A percentile compares a stretch with the other conserved stretches of the same genome.
Evolutionary conservation across 2,329 filamentous ascomycete species (phyloP).

Genomic region (Neurospora crassa): DNA sequence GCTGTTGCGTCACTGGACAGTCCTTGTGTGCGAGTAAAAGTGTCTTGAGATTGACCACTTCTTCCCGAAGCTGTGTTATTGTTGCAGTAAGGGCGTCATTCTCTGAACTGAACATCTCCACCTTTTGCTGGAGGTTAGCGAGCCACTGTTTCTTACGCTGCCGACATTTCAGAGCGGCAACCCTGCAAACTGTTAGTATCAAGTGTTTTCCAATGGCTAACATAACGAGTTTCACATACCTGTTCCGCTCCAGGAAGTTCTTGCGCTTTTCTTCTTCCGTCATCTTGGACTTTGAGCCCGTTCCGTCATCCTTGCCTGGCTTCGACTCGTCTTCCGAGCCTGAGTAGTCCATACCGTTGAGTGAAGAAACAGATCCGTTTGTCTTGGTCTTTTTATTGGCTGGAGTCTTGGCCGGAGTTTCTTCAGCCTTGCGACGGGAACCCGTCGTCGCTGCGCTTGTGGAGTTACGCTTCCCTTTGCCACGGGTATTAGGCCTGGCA

Average conservation of each 20-base stretch:
- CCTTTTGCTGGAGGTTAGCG: constrained; percentile 85
- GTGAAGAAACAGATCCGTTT: constrained; percentile 26
- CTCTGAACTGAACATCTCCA: constrained; percentile 84
- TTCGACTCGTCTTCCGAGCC: constrained; percentile 32
- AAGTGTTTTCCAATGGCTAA: not conserved
- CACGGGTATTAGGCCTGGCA: constrained; percentile 53
- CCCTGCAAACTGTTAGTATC: constrained; percentile 41
- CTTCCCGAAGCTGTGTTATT: constrained; percentile 76
- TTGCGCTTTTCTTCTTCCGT: constrained; percentile 97
- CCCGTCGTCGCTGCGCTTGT: constrained; percentile 36
- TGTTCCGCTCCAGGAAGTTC: constrained; percentile 93
- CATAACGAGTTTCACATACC: constrained; percentile 47
- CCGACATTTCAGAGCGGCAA: constrained; percentile 91
- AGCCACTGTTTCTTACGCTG: constrained; percentile 99
- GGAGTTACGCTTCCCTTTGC: constrained; percentile 59
- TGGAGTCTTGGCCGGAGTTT: constrained; percentile 50
- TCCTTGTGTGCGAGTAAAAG: constrained; percentile 91
- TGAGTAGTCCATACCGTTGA: constrained; percentile 21
- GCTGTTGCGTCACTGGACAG: constrained; percentile 83
- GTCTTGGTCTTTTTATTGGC: constrained; percentile 63
- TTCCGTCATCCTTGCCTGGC: constrained; percentile 46
- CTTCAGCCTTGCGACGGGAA: constrained; percentile 72
- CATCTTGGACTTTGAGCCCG: constrained; percentile 65
- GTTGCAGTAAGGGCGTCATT: constrained; percentile 81
- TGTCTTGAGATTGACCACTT: constrained; percentile 91